These are phyloP conservation scores for Musa acuminata DNA, from an alignment of 176 grass and related monocot species.

Conservation along the genomic window DNA sequence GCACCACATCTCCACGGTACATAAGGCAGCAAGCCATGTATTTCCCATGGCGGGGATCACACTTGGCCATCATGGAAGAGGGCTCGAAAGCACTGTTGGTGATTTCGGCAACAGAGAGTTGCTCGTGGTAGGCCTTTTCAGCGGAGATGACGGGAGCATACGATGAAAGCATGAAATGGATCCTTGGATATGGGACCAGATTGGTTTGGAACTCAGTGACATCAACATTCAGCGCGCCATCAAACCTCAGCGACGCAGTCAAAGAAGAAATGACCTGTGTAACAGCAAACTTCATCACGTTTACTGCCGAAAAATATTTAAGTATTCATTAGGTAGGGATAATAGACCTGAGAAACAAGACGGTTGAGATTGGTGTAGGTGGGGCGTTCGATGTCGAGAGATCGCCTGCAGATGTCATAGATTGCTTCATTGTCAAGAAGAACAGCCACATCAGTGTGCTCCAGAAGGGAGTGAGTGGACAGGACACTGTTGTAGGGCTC, in stretches of 20 bases:
- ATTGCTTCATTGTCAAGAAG: constrained; percentile 1
- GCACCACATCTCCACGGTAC: constrained; percentile 18
- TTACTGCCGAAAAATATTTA: not conserved
- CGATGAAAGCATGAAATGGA: constrained; percentile 21
- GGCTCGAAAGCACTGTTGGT: constrained; percentile 21
- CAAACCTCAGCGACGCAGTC: constrained; percentile 15
- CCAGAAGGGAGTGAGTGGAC: not conserved
- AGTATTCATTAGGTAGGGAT: not conserved
- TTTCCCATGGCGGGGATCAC: constrained; percentile 15
- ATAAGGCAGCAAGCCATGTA: constrained; percentile 20
- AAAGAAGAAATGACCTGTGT: constrained; percentile 3
- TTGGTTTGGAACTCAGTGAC: constrained; percentile 18
- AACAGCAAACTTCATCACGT: not conserved
- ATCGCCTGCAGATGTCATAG: constrained; percentile 8
- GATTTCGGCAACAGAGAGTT: constrained; percentile 17
- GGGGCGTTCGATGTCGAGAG: constrained; percentile 2
- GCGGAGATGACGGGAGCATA: constrained; percentile 21
- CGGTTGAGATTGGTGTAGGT: constrained; percentile 8
- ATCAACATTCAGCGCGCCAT: constrained; percentile 16
- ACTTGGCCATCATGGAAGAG: constrained; percentile 21
- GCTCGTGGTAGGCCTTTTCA: constrained; percentile 22
- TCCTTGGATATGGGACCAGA: constrained; percentile 14
- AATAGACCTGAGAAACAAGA: not conserved
- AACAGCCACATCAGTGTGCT: constrained; percentile 5
- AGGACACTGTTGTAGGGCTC: constrained; percentile 3